phyloP scores from a whole-genome alignment of 805 yeast genomes.

The Metschnikowia kofuensis region DNA sequence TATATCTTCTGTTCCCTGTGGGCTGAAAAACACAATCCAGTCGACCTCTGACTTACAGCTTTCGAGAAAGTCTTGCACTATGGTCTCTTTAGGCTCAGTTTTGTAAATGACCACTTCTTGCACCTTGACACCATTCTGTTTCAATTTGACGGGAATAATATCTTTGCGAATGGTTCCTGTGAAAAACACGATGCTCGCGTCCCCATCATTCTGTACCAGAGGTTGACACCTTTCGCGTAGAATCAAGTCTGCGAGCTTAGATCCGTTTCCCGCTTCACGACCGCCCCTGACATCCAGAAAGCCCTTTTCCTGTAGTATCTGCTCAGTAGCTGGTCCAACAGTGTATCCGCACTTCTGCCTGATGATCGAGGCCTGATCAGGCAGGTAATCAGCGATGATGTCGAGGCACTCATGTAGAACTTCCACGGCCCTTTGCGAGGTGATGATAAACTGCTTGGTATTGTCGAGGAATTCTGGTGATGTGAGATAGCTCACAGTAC shows the following conservation, averaged over 20 bases:
- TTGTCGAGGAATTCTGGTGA: conserved; percentile 39
- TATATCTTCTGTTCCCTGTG: conserved; percentile 76
- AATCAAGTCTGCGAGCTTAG: conserved; percentile 62
- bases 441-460: conserved; percentile 62
- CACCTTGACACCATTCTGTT: conserved; percentile 40
- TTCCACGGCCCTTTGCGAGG: conserved; percentile 92
- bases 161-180: conserved; percentile 87
- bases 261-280: conserved; percentile 75
- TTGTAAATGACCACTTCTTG: conserved; percentile 66
- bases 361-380: conserved; percentile 21
- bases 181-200: conserved; percentile 53
- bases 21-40: conserved; percentile 89
- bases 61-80: conserved; percentile 35
- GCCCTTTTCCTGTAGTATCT: conserved; percentile 56
- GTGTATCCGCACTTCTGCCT: conserved; percentile 64
- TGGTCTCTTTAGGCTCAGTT: conserved; percentile 53
- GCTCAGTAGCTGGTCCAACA: conserved; percentile 87
- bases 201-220: conserved; percentile 21
- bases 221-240: conserved; percentile 23
- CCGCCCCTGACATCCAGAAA: conserved; percentile 74
- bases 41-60: conserved; percentile 12
- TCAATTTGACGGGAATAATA: conserved; percentile 65
- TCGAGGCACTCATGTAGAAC: conserved; percentile 51
- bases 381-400: conserved; percentile 17
- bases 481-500: conserved; percentile 43